Evolutionary conservation across 768 basidiomycete genomes (phyloP), one percentile per base, ranked within the genome.

Genomic region (Russula griseocarnosa): DNA sequence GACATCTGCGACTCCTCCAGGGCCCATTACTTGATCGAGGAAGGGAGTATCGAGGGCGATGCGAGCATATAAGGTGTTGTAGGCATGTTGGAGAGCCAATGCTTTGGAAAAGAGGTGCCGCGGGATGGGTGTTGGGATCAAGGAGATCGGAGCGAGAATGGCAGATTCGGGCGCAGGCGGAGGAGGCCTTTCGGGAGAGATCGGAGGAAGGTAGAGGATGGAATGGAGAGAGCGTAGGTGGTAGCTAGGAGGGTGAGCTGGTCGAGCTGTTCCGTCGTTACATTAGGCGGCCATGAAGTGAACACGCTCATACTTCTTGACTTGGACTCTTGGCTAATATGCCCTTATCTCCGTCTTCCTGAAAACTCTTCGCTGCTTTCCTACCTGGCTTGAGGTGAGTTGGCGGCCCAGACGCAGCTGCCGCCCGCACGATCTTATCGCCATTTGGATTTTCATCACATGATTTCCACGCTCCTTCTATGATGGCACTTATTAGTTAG

Each of bases 61-160:
- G 14, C 89, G 81, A 0, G 92, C 85, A 71, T 99, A 99, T 2
- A 98, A 78, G 0, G 82, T 77, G 74, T 98, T 96, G 74, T 95
- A 98, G 0, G 82, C 73, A 3, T 79, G 79, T 71, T 98, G 95
- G 3, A 98, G 73, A 46, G 75, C 73, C 62, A 81, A 74, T 0
- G 90, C 92, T 22, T 79, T 78, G 4, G 82, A 69, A 71, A 95
- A 97, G 16, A 91, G 76, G 3, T 73, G 60, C 16, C 87, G 81
- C 1, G 96, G 94, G 67, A 97, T 84, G 0, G 94, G 92, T 0
- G 92, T 85, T 1, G 97, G 96, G 69, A 94, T 83, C 46, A 99
- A 79, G 0, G 95, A 82, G 66, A 98, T 77, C 0, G 97, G 97
- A 0, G 94, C 95, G 72, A 97, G 91, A 68, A 95, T 91, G 0